Percentiles rank a stretch among this genome's conserved stretches.
Conservation (phyloP, 78 protist species). For the Emiliania huxleyi region DNA sequence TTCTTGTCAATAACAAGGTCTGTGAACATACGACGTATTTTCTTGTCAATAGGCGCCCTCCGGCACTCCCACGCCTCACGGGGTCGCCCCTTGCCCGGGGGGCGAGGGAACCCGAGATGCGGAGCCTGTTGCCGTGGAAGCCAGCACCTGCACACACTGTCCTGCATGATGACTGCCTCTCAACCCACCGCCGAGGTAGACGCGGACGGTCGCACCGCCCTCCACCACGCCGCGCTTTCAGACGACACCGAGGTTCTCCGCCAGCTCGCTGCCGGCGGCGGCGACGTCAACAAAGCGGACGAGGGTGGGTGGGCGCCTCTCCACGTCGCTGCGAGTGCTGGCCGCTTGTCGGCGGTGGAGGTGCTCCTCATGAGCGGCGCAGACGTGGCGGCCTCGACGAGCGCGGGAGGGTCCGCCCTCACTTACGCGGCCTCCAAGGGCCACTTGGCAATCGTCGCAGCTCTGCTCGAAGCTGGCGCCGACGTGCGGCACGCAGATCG, state of each 20-base stretch:
- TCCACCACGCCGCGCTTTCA: neutral
- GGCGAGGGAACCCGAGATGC: too few species aligned
- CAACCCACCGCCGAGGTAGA: too few species aligned
- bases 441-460: neutral
- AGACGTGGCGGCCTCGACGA: neutral
- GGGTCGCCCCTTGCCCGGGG: too few species aligned
- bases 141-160: too few species aligned
- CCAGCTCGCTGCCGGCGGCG: neutral
- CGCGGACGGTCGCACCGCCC: neutral
- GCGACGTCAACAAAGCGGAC: neutral
- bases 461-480: neutral
- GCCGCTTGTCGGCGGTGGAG: neutral
- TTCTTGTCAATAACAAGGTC: too few species aligned
- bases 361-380: neutral
- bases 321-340: neutral
- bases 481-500: neutral
- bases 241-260: neutral
- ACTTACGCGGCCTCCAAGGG: neutral
- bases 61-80: too few species aligned
- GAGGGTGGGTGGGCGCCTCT: neutral
- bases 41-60: too few species aligned
- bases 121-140: too few species aligned
- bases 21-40: too few species aligned
- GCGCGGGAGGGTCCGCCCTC: neutral
- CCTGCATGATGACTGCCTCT: too few species aligned